Conservation (phyloP, 805 yeast genomes). For the Lachancea thermotolerans region DNA sequence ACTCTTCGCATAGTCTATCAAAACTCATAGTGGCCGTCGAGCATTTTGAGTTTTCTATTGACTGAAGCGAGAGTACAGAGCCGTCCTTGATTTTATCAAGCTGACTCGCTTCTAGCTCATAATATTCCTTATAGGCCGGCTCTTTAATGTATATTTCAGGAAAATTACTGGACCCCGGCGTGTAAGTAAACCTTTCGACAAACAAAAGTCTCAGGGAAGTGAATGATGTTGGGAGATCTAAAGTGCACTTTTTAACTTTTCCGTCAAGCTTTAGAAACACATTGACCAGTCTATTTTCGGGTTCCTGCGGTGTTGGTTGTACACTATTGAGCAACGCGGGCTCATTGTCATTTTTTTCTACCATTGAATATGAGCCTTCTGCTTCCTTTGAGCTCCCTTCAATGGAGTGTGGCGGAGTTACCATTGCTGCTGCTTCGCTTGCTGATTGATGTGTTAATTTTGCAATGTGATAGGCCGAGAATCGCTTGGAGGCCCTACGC, state of each 20-base stretch:
- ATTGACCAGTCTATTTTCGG: conserved; percentile 3
- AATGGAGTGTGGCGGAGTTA: not conserved
- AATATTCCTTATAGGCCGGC: conserved; percentile 49
- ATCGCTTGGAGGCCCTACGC: conserved; percentile 89
- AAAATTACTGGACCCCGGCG: conserved; percentile 63
- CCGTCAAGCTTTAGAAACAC: conserved; percentile 47
- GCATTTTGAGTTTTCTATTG: not conserved
- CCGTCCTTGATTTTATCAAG: conserved; percentile 56
- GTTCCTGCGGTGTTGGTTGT: not conserved
- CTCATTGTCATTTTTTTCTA: not conserved
- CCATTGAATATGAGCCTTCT: not conserved
- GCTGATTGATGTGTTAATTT: conserved; percentile 49
- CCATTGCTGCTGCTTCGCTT: conserved; percentile 12
- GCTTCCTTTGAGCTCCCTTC: not conserved
- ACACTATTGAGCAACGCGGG: not conserved
- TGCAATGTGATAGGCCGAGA: conserved; percentile 88
- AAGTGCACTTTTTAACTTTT: conserved; percentile 46
- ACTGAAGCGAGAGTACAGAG: conserved; percentile 45
- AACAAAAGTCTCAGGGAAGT: conserved; percentile 59
- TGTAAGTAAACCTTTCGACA: conserved; percentile 80
- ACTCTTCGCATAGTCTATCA: not conserved
- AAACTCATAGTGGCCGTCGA: not conserved
- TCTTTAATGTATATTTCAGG: conserved; percentile 78
- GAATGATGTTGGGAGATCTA: conserved; percentile 29
- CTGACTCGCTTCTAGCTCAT: conserved; percentile 70